Evolutionary conservation across 495 filamentous ascomycete genomes (phyloP), one percentile per base, ranked within the genome.

Genomic region (Melanomma pulvis-pyrius): DNA sequence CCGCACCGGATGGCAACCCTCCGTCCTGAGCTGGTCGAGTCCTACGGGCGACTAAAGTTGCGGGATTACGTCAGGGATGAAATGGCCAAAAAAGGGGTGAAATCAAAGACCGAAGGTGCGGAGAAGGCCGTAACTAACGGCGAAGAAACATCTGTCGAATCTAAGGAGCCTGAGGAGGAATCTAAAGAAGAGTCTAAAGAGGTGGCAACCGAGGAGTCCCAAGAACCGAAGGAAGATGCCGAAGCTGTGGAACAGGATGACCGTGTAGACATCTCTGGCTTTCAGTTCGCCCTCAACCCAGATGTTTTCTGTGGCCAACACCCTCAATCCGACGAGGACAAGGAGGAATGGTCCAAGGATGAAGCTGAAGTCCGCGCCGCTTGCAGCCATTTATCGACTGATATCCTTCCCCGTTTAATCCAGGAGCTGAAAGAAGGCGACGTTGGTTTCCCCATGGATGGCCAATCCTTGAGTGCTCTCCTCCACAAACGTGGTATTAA

Each of bases 401-500:
- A 86, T 55, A 81, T 90, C 51, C 88, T 99, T 61, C 92, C 92
- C 25, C 82, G 84, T 39, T 75, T 92, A 65, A 81, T 96, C 55
- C 84, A 87, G 70, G 93, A 98, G 68, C 86, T 98, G 49, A 88
- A 90, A 73, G 90, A 96, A 70, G 91, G 92, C 11, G 96, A 99
- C 66, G 87, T 97, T 52, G 92, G 92, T 65, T 97, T 97, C 82
- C 96, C 96, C 39, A 97, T 98, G 92, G 96, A 99, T 73, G 96
- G 96, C 44, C 86, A 90, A 70, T 97, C 93, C 25, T 82, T 99
- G 61, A 91, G 87, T 65, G 85, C 87, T 67, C 84, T 97, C 46
- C 84, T 99, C 80, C 96, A 99, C 80, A 96, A 96, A 79, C 92
- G 96, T 34, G 96, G 96, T 76, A 90, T 99, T 79, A 99, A 98